Base-by-base conservation (phyloP, 2,329 filamentous ascomycete species). In the Penicillium sumatraense region DNA sequence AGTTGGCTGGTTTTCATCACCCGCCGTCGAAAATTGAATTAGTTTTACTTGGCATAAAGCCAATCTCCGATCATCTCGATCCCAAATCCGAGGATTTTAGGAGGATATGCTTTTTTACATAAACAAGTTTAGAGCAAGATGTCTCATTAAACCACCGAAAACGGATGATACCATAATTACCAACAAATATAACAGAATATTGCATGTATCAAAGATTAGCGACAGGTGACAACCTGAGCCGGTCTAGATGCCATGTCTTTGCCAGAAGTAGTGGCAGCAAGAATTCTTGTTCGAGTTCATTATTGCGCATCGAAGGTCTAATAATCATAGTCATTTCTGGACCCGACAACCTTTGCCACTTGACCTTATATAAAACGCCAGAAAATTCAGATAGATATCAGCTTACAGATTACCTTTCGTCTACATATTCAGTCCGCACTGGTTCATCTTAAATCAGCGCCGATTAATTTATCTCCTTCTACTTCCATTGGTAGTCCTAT, bases 241-340 rank as follows among this genome's bases (percentile, higher is more conserved):
- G 29, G 45, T 36, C 45, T 48, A 35, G 45, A 48, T 48, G n/a
- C 45, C 23, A 14, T 48, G 26, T 27, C 26, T 27, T 27, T 27
- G 26, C 26, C 26, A 10, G 26, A 27, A 27, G 26, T 27, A 27
- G 26, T 36, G 11, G 33, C 23, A 20, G 44, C 13, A 26, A 45
- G 24, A 21, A 45, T 48, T 35, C 24, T 48, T 16, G n/a, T 36
- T 35, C 27, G 16, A 8, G 29, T 6, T 36, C 27, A 36, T 10
- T 36, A 36, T 20, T 21, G 26, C 26, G 26, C 10, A 27, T 27
- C 26, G 26, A 27, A 27, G 26, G 26, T 27, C 26, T 27, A 27
- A 6, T 27, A 27, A 27, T 27, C 26, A 27, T 27, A 27, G 26
- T 21, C 29, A 48, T 35, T 10, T 13, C 23, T 18, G 23, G 18